Evolutionary conservation across 2,329 filamentous ascomycete species (phyloP).

Genomic region (Diaporthe aspalathi): DNA sequence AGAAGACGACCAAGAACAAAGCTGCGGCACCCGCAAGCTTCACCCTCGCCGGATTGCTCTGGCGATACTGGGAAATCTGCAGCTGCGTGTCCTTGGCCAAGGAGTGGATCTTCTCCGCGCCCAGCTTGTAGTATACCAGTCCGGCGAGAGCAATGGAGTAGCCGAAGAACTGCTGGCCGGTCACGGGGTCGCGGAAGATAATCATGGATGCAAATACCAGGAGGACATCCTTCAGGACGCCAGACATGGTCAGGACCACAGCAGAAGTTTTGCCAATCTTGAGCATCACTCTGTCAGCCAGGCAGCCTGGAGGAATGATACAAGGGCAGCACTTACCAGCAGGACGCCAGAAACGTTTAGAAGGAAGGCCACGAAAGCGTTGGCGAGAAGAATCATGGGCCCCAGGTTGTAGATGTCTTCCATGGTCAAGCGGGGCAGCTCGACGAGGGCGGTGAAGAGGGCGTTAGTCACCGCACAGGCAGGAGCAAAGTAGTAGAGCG

Average conservation of each 20-base stretch:
- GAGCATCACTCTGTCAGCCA: background rate
- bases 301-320: background rate
- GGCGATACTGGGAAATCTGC: conserved; percentile 37
- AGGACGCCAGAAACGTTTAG: conserved; percentile 85
- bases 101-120: conserved; percentile 36
- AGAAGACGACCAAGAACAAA: conserved; percentile 22
- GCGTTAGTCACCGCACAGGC: conserved; percentile 83
- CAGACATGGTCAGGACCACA: conserved; percentile 77
- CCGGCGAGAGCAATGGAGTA: conserved; percentile 68
- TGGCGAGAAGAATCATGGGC: conserved; percentile 74
- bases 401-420: conserved; percentile 76
- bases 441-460: conserved; percentile 75
- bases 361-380: conserved; percentile 78
- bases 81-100: conserved; percentile 38
- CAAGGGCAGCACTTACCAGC: conserved; percentile 68
- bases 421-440: conserved; percentile 74
- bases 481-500: conserved; percentile 85
- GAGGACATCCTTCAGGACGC: conserved; percentile 79
- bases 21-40: conserved; percentile 33
- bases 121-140: conserved; percentile 46
- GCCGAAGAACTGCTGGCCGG: conserved; percentile 74
- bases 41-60: conserved; percentile 35
- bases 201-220: conserved; percentile 75
- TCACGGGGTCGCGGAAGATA: conserved; percentile 74
- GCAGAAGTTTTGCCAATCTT: conserved; percentile 79